phyloP scores from a whole-genome alignment of 768 basidiomycete species.

The Naematelia encephala region DNA sequence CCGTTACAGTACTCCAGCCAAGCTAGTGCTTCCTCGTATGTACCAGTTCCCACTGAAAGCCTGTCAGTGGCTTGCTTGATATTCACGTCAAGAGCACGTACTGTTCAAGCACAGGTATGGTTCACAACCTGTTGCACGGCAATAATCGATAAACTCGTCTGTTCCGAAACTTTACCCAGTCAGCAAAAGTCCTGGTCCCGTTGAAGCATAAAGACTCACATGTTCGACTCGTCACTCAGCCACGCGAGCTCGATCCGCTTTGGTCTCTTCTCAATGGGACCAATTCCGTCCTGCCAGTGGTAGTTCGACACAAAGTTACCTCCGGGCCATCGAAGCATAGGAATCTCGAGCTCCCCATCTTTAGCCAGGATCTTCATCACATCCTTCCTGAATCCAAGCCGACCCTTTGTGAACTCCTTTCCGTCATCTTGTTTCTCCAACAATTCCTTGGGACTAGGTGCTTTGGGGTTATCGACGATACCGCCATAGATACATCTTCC shows the following conservation, averaged over 20 bases:
- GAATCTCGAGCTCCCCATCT: conserved; percentile 55
- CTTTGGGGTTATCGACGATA: conserved; percentile 44
- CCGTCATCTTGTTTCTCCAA: conserved; percentile 46
- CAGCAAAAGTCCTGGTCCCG: not conserved
- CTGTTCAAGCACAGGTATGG: conserved; percentile 63
- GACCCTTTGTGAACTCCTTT: conserved; percentile 50
- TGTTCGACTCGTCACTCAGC: conserved; percentile 62
- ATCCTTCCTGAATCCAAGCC: conserved; percentile 58
- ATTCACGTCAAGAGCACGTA: conserved; percentile 29
- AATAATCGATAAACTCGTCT: conserved; percentile 60
- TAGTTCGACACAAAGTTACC: conserved; percentile 61
- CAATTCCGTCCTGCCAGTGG: conserved; percentile 62
- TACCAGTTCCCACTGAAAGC: conserved; percentile 59
- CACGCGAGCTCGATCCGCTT: conserved; percentile 63
- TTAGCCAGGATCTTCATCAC: conserved; percentile 54
- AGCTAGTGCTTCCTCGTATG: conserved; percentile 60
- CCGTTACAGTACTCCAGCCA: conserved; percentile 67
- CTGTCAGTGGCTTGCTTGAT: conserved; percentile 1
- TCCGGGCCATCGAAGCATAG: conserved; percentile 59
- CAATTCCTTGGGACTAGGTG: conserved; percentile 28
- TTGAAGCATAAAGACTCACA: conserved; percentile 23
- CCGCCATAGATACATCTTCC: conserved; percentile 51
- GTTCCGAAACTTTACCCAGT: conserved; percentile 56
- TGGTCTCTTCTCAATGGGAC: conserved; percentile 57
- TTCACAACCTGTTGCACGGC: conserved; percentile 57